Evolutionary conservation across 768 basidiomycete species (phyloP).

Genomic region (Ramaria rubella): DNA sequence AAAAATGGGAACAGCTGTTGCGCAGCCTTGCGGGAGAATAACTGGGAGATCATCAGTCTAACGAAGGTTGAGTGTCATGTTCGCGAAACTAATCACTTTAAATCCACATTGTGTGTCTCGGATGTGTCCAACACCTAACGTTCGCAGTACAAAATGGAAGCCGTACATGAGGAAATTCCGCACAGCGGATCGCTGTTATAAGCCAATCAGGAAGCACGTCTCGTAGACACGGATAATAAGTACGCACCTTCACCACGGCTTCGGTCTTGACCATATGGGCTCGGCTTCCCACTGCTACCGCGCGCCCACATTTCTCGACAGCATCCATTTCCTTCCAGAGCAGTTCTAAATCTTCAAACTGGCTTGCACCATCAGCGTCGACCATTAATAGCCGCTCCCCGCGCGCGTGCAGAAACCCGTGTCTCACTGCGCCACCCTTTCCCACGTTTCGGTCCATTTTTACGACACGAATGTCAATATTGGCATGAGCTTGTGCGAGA

Average conservation of each 20-base stretch:
- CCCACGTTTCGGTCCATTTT: conserved; percentile 75
- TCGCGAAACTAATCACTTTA: conserved; percentile 40
- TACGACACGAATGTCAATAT: conserved; percentile 68
- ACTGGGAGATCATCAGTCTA: conserved; percentile 20
- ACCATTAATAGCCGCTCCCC: conserved; percentile 82
- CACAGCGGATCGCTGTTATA: conserved; percentile 67
- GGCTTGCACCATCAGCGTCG: conserved; percentile 91
- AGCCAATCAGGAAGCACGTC: not conserved
- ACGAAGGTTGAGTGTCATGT: not conserved
- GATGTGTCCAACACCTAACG: conserved; percentile 86
- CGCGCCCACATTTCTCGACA: conserved; percentile 46
- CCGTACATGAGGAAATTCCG: conserved; percentile 94
- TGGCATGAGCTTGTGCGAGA: conserved; percentile 49
- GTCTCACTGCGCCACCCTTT: conserved; percentile 89
- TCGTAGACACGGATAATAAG: conserved; percentile 1
- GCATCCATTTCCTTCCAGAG: conserved; percentile 71
- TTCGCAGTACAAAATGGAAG: conserved; percentile 79
- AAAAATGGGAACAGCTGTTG: conserved; percentile 78
- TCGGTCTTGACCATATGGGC: conserved; percentile 91
- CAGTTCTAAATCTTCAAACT: conserved; percentile 76
- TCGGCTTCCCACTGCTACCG: conserved; percentile 75
- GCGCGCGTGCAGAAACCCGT: conserved; percentile 80
- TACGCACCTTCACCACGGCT: conserved; percentile 85
- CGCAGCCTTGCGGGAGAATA: conserved; percentile 81
- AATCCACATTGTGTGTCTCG: conserved; percentile 97